Base-by-base conservation (phyloP, 306 rosid species). In the Sicyos baderoa region DNA sequence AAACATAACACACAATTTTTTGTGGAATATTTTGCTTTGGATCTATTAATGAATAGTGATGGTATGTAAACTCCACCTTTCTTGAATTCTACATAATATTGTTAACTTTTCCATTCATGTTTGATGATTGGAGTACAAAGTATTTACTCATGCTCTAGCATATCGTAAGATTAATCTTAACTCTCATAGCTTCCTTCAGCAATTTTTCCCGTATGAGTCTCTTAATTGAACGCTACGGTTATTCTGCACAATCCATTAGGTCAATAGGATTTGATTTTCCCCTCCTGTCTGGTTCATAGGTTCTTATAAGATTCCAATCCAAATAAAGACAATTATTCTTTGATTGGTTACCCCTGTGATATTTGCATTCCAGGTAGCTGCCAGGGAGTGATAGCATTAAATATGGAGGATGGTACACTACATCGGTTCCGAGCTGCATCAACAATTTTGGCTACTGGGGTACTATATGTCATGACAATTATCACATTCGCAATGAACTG, bases 371-470 rank as follows among this genome's bases (percentile, higher is more conserved):
- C 73, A 91, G 97, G 97, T 58, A 82, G 53, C 82, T 91, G 97
- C 84, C 97, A 91, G 88, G 97, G 96, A 71, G 95, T 89, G 25
- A 84, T 91, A 73, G 97, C 96, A 48, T 76, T 89, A 76, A 91
- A 91, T 73, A 78, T 81, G 90, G 97, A 91, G 79, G 97, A 91
- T 54, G 97, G 97, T 57, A 91, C 97, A 45, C 78, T 91, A 58
- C 97, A 91, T 80, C 91, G 97, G 32, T 91, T 91, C 91, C 91
- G 58, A 54, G 86, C 97, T 74, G 85, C 85, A 51, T 85, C 94
- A 13, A 91, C 97, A 70, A 91, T 91, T 81, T 78, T 91, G 80
- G 96, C 97, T 53, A 91, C 97, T 0, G 97, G 97, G 88, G 97
- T 91, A 87, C 70, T 17, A 3, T 25, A 19, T 64, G 1, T 7